These are phyloP conservation scores for Torulaspora indica DNA, from an alignment of 805 yeast genomes.

Conservation along the genomic window DNA sequence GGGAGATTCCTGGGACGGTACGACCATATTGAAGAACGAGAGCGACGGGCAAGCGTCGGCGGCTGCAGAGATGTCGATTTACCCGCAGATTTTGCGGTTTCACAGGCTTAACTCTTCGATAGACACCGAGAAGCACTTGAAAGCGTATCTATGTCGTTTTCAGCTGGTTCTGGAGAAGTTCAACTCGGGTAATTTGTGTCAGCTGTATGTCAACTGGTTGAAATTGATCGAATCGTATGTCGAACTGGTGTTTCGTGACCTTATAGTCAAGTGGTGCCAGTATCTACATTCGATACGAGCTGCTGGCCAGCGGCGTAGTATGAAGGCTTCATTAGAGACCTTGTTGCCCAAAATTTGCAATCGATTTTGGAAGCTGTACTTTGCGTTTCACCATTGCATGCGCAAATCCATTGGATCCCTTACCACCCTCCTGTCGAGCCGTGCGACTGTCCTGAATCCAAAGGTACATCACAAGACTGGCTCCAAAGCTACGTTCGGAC, in stretches of 20 bases:
- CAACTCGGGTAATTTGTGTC: conserved; percentile 4
- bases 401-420: conserved; percentile 10
- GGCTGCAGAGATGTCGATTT: conserved; percentile 9
- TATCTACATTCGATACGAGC: conserved; percentile 17
- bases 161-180: conserved; percentile 12
- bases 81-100: conserved; percentile 13
- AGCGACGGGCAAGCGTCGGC: background rate
- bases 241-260: conserved; percentile 17
- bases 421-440: conserved; percentile 3
- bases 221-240: conserved; percentile 19
- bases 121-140: conserved; percentile 7
- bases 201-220: conserved; percentile 15
- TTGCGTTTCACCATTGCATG: conserved; percentile 13
- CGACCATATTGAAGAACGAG: conserved; percentile 6
- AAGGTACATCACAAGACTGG: background rate
- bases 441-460: conserved; percentile 1
- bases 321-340: conserved; percentile 9
- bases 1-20: conserved; percentile 12
- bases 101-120: conserved; percentile 6
- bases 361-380: conserved; percentile 14
- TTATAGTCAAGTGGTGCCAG: conserved; percentile 19
- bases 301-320: conserved; percentile 11
- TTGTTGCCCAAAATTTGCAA: conserved; percentile 7
- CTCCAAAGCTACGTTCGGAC: conserved; percentile 11
- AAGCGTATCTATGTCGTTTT: conserved; percentile 13